Evolutionary conservation across 1,139 yeast species (phyloP).

Genomic region (Diutina ranongensis): DNA sequence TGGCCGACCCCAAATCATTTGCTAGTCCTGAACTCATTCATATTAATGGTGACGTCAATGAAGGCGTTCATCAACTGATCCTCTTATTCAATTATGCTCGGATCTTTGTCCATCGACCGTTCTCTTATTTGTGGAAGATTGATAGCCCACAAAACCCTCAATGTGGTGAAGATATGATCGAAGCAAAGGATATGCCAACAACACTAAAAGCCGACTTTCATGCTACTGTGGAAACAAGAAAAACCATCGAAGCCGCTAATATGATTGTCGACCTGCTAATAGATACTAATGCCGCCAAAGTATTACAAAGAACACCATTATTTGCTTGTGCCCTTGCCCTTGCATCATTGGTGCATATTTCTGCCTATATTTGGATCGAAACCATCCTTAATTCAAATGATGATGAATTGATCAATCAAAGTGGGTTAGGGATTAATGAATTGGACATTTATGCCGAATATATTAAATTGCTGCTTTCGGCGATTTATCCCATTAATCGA

Average conservation of each 20-base stretch:
- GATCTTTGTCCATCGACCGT: constrained; percentile 39
- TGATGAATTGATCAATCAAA: constrained; percentile 8
- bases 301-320: constrained; percentile 33
- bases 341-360: constrained; percentile 35
- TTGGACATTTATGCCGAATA: constrained; percentile 33
- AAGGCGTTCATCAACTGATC: constrained; percentile 38
- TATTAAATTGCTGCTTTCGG: constrained; percentile 33
- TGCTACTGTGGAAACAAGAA: constrained; percentile 36
- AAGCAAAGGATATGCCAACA: constrained; percentile 10
- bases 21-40: constrained; percentile 29
- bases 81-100: constrained; percentile 35
- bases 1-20: constrained; percentile 30
- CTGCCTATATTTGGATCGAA: constrained; percentile 39
- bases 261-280: constrained; percentile 31
- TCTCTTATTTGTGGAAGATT: constrained; percentile 38
- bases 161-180: constrained; percentile 18
- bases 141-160: constrained; percentile 30
- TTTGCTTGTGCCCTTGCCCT: constrained; percentile 41
- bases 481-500: constrained; percentile 32
- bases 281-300: constrained; percentile 31
- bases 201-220: constrained; percentile 18
- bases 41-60: constrained; percentile 31
- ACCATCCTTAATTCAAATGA: constrained; percentile 12
- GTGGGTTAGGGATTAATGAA: constrained; percentile 13
- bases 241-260: constrained; percentile 40